Percentiles rank a stretch among this genome's conserved stretches.
Conservation (phyloP, 1,284 basidiomycete species). For the Leccinum laetum region DNA sequence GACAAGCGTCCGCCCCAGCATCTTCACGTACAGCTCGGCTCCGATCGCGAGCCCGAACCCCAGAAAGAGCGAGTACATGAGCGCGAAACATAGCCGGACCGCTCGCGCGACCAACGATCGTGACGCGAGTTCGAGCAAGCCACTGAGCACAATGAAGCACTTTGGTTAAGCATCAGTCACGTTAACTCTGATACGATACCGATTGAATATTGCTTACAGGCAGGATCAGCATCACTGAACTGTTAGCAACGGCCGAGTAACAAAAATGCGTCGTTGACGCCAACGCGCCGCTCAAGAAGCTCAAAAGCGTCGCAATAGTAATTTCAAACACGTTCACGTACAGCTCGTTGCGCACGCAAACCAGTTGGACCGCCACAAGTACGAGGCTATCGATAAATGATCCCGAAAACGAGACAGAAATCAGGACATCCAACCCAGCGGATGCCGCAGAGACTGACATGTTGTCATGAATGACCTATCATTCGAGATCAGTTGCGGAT, state of each 20-base stretch:
- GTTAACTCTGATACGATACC: background rate
- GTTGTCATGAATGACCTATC: constrained; percentile 82
- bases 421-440: constrained; percentile 71
- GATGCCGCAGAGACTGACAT: constrained; percentile 83
- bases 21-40: constrained; percentile 62
- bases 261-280: constrained; percentile 76
- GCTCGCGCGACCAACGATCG: constrained; percentile 84
- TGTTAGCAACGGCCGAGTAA: constrained; percentile 84
- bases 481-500: constrained; percentile 2
- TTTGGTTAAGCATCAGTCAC: constrained; percentile 20
- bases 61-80: constrained; percentile 79
- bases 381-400: constrained; percentile 82
- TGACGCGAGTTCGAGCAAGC: constrained; percentile 80
- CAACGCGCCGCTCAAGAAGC: constrained; percentile 80
- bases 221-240: constrained; percentile 85
- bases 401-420: constrained; percentile 71
- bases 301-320: constrained; percentile 76
- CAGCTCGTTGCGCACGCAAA: constrained; percentile 78
- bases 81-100: constrained; percentile 82
- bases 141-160: constrained; percentile 82
- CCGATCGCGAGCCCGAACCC: constrained; percentile 86
- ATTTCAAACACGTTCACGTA: constrained; percentile 90
- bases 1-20: constrained; percentile 46
- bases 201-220: constrained; percentile 49
- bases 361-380: constrained; percentile 74